Base-by-base conservation (phyloP, 2,329 filamentous ascomycete species). In the Harringtonia aguacate region DNA sequence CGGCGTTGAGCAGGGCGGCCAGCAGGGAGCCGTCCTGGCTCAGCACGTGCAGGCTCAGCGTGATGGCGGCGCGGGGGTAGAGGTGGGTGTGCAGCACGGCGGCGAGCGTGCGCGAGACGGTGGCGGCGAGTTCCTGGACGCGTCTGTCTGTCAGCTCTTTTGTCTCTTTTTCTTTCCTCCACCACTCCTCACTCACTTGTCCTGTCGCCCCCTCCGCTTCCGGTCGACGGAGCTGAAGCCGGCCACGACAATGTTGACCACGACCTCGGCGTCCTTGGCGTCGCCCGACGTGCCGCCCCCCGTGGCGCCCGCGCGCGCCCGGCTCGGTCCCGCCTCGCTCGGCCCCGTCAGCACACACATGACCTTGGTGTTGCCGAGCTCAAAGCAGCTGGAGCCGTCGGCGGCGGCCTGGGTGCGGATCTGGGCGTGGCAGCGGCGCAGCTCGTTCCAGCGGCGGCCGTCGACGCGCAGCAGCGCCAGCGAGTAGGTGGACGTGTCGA, bases 281-380 rank as follows among this genome's bases (percentile, higher is more conserved):
- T 58, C 54, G 15, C 52, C 51, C 2, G 48, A 53, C 15, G 66
- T 56, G 22, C 52, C 55, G 4, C 48, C 54, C 3, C 51, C 56
- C 2, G 38, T 45, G 30, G 50, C 52, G 15, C 54, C 55, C 40
- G 74, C 27, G 53, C 59, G 63, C 14, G 31, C 31, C 41, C 66
- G 65, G 21, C 55, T 56, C 43, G 66, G 66, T 8, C 58, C 58
- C 9, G 62, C 73, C 64, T 98, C 92, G 31, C 77, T 79, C 0
- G 92, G 92, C 0, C 92, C 92, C 2, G 81, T 79, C 39, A 98
- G 81, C 21, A 89, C 87, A 65, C 90, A 95, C 65, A 97, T 86
- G 54, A 98, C 83, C 60, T 95, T 92, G 20, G 92, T 98, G 66
- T 97, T 94, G 55, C 92, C 92, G 82, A 94, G 94, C 61, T 95